Conservation (phyloP, 2,329 filamentous ascomycete genomes). For the Penicillium sp. region DNA sequence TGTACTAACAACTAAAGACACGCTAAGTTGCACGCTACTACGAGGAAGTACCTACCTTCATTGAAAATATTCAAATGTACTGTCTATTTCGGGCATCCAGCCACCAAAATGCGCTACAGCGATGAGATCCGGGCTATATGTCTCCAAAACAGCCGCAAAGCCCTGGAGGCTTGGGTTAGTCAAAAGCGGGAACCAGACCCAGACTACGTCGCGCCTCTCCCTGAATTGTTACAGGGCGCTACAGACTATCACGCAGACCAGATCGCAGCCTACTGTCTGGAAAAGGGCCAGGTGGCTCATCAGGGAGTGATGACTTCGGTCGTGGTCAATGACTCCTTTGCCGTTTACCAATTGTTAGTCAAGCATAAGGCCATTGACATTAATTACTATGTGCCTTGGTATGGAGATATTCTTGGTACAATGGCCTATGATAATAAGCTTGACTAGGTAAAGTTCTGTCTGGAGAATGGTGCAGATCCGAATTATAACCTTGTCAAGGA, state of each 20-base stretch:
- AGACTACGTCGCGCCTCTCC: too few relatives aligned
- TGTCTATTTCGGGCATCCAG: background rate
- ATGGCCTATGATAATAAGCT: background rate
- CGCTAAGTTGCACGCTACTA: background rate
- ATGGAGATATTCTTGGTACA: conserved; percentile 7
- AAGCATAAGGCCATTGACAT: too few relatives aligned
- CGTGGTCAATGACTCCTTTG: background rate
- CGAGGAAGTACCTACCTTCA: background rate
- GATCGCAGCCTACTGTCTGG: conserved; percentile 7
- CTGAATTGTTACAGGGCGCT: too few relatives aligned
- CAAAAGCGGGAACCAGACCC: too few relatives aligned
- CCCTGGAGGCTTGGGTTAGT: too few relatives aligned
- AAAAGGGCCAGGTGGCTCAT: background rate
- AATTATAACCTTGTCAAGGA: conserved; percentile 8
- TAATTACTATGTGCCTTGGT: background rate
- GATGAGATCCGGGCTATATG: background rate
- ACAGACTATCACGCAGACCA: too few relatives aligned
- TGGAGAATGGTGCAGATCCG: conserved; percentile 12
- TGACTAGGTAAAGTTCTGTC: conserved; percentile 11
- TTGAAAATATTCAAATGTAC: background rate
- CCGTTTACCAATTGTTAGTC: conserved; percentile 5
- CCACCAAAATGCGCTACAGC: background rate
- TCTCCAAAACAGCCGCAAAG: too few relatives aligned
- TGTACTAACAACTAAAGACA: too few relatives aligned
- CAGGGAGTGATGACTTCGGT: background rate